Conservation (phyloP, 768 basidiomycete genomes). For the Myochromella boudieri region DNA sequence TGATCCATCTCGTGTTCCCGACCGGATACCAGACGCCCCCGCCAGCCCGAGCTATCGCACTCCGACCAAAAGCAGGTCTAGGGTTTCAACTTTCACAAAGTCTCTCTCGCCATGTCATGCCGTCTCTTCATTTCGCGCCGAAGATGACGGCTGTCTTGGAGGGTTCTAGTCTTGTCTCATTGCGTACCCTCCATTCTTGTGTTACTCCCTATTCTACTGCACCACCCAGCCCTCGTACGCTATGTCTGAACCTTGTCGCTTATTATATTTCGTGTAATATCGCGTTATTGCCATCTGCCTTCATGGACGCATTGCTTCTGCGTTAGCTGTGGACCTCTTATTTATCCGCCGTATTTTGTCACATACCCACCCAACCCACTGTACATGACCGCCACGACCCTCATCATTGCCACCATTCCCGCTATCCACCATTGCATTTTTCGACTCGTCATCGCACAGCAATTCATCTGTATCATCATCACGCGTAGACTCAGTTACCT, state of each 20-base stretch:
- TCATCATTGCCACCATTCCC: not conserved
- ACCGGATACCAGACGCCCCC: conserved; percentile 36
- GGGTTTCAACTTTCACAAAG: conserved; percentile 13
- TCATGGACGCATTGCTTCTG: not conserved
- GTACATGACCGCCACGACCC: conserved; percentile 3
- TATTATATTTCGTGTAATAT: conserved; percentile 4
- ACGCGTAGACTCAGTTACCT: not conserved
- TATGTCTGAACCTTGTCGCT: conserved; percentile 1
- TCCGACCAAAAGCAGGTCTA: conserved; percentile 18
- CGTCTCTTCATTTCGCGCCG: conserved; percentile 24
- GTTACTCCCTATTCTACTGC: conserved; percentile 4
- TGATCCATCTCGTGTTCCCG: conserved; percentile 33
- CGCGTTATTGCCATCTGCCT: conserved; percentile 2
- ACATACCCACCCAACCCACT: not conserved
- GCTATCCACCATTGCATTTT: not conserved
- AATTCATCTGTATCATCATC: conserved; percentile 4
- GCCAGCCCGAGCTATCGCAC: conserved; percentile 8
- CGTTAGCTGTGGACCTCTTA: not conserved
- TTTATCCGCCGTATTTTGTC: not conserved
- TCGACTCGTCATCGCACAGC: not conserved
- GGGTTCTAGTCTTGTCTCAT: conserved; percentile 33
- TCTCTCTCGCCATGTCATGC: conserved; percentile 16
- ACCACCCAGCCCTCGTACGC: not conserved
- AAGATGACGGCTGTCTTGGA: conserved; percentile 42
- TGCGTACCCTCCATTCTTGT: not conserved